Percentiles rank a stretch among this genome's conserved stretches.
These are phyloP conservation scores for Penicillium oxalicum DNA, from an alignment of 2,329 filamentous ascomycete species.

Conservation along the genomic window DNA sequence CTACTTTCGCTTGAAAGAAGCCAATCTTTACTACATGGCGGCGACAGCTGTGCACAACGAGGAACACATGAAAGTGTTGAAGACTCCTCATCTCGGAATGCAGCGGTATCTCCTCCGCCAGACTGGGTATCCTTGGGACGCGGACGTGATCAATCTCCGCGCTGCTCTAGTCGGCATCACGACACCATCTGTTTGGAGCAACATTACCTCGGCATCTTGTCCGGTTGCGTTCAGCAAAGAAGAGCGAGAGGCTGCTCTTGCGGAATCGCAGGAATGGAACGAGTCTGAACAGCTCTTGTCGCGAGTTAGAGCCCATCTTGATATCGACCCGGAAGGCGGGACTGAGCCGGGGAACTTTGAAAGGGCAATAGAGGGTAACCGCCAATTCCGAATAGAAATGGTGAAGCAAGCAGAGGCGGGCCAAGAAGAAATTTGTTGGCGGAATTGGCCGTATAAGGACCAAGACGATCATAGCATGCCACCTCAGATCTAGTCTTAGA, in stretches of 20 bases:
- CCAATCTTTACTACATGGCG: constrained; percentile 28
- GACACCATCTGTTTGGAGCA: constrained; percentile 26
- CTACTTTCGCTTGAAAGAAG: constrained; percentile 19
- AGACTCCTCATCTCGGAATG: constrained; percentile 20
- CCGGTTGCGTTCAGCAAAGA: constrained; percentile 18
- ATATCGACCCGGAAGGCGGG: constrained; percentile 22
- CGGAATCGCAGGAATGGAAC: constrained; percentile 22
- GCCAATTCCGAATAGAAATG: constrained; percentile 21
- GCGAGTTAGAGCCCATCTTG: constrained; percentile 15
- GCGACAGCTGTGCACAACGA: constrained; percentile 23
- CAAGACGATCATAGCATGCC: constrained; percentile 15
- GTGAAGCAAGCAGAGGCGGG: constrained; percentile 15
- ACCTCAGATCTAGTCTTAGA: not conserved
- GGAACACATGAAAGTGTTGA: constrained; percentile 17
- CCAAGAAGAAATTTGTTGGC: constrained; percentile 20
- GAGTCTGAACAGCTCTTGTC: constrained; percentile 21
- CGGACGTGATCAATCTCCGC: constrained; percentile 25
- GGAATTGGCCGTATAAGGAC: constrained; percentile 26
- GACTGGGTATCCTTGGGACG: constrained; percentile 25
- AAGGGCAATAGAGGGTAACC: constrained; percentile 15
- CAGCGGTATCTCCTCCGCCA: constrained; percentile 24
- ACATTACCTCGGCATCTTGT: constrained; percentile 30
- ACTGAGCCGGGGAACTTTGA: constrained; percentile 24
- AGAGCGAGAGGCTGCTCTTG: constrained; percentile 18
- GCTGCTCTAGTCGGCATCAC: constrained; percentile 23